Base-by-base conservation (phyloP, 2,329 filamentous ascomycete genomes). In the Monilinia fructigena region DNA sequence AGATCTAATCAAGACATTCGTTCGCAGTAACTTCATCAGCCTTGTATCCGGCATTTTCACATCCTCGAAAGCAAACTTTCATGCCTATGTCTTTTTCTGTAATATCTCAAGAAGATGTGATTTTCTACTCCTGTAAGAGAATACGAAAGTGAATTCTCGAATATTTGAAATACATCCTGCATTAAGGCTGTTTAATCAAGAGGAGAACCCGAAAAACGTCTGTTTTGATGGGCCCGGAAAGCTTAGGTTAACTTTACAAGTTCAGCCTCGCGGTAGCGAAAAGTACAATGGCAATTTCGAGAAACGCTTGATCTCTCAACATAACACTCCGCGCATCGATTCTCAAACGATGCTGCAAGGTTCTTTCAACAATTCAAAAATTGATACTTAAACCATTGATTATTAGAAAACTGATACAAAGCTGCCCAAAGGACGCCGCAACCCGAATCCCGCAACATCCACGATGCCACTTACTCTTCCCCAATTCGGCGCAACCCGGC, bases 401-500 rank as follows among this genome's bases (percentile, higher is more conserved):
- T 20, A 26, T 23, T 61, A 31, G 14, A 20, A 26, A 50, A 11
- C 14, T 40, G 45, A 7, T 11, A 50, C 31, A 50, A 2, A 50
- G 4, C 20, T 14, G 50, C 14, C 42, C 42, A 0, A 60, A 48
- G 35, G 20, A 28, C 14, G 28, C 38, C 23, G 45, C n/a, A 38
- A 48, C 8, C 63, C 14, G 11, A 59, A 60, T 38, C n/a, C 55
- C 45, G 48, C 47, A 38, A 61, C 50, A 59, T 59, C 47, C 16
- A 50, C 55, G 26, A 42, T 65, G 58, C 45, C 58, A 31, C 48
- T 58, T 47, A 64, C 65, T 38, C 68, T 77, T 23, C 75, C 76
- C n/a, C 72, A 74, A 66, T 89, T 96, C 78, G 93, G 88, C 78
- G 86, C 89, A 42, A 78, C 84, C 68, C 87, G 92, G 72, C 83